phyloP scores from a whole-genome alignment of 2,329 filamentous ascomycete genomes.

The Chrysoporthe deuterocubensis region DNA sequence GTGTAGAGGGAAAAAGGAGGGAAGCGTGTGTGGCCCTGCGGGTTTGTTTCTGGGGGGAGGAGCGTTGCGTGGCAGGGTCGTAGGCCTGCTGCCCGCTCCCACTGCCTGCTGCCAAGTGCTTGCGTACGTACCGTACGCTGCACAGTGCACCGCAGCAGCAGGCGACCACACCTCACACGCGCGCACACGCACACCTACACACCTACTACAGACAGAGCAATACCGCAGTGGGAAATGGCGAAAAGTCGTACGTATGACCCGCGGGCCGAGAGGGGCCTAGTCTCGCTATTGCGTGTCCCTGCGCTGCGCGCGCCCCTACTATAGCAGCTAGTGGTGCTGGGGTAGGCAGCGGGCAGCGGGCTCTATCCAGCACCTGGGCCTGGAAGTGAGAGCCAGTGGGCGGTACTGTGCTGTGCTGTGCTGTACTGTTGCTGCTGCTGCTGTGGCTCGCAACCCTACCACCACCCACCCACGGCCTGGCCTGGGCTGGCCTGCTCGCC shows the following conservation, averaged over 20 bases:
- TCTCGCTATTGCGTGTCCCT: slow-evolving; percentile 23
- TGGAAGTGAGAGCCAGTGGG: no score
- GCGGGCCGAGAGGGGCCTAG: slow-evolving; percentile 19
- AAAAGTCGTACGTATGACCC: slow-evolving; percentile 20
- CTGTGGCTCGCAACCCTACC: no score
- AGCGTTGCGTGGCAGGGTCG: slow-evolving; percentile 16
- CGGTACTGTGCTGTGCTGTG: no score
- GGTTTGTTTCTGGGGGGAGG: background rate
- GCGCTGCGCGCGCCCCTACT: slow-evolving; percentile 8
- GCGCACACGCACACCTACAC: no score
- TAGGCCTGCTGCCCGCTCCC: background rate
- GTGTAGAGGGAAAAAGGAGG: background rate
- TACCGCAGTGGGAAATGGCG: background rate
- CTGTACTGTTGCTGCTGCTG: no score
- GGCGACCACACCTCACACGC: no score
- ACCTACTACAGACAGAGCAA: no score
- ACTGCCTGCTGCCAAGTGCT: slow-evolving; percentile 7
- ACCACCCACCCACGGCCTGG: no score
- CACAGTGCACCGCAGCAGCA: background rate
- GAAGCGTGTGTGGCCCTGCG: background rate
- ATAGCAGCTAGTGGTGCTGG: no score
- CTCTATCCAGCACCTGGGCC: no score
- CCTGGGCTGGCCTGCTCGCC: no score
- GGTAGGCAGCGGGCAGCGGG: no score
- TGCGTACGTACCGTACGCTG: slow-evolving; percentile 17